Percentiles rank a stretch among this genome's conserved stretches.
Evolutionary conservation across 1,284 basidiomycete species (phyloP).

Genomic region (Irpex sp.): DNA sequence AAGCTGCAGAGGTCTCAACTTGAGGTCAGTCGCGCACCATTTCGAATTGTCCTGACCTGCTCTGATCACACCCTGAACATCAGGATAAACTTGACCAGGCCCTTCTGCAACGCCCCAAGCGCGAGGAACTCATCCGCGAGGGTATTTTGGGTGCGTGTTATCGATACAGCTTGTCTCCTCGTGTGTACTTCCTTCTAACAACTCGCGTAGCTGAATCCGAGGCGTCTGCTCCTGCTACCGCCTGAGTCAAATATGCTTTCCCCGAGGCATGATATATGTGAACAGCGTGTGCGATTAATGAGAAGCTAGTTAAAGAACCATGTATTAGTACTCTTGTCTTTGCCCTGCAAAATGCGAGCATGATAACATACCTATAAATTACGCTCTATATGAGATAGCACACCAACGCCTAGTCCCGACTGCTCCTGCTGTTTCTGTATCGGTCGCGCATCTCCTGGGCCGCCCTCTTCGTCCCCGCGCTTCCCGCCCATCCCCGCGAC

Average conservation of each 20-base stretch:
- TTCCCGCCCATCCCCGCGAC: slow-evolving; percentile 69
- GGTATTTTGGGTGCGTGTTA: slow-evolving; percentile 51
- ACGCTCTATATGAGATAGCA: neutral
- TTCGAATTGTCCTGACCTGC: neutral
- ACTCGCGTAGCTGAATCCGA: neutral
- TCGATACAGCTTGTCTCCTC: neutral
- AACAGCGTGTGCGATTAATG: neutral
- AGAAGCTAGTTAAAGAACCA: neutral
- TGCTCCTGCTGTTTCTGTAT: slow-evolving; percentile 25
- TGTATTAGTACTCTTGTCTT: neutral
- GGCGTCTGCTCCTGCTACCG: neutral
- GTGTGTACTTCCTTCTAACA: neutral
- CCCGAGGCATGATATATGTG: neutral
- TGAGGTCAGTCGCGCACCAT: slow-evolving; percentile 38
- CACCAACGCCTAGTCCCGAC: slow-evolving; percentile 19
- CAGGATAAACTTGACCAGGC: slow-evolving; percentile 69
- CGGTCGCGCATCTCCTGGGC: slow-evolving; percentile 58
- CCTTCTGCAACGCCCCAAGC: slow-evolving; percentile 57
- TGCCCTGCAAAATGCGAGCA: neutral
- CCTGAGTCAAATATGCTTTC: neutral
- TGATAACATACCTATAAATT: slow-evolving; percentile 3
- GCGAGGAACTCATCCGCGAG: slow-evolving; percentile 66
- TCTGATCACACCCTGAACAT: neutral
- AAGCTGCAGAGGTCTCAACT: slow-evolving; percentile 64
- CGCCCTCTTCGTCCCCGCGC: slow-evolving; percentile 60